phyloP scores from a whole-genome alignment of 352 stramenopile species.

The Globisporangium nagaii region DNA sequence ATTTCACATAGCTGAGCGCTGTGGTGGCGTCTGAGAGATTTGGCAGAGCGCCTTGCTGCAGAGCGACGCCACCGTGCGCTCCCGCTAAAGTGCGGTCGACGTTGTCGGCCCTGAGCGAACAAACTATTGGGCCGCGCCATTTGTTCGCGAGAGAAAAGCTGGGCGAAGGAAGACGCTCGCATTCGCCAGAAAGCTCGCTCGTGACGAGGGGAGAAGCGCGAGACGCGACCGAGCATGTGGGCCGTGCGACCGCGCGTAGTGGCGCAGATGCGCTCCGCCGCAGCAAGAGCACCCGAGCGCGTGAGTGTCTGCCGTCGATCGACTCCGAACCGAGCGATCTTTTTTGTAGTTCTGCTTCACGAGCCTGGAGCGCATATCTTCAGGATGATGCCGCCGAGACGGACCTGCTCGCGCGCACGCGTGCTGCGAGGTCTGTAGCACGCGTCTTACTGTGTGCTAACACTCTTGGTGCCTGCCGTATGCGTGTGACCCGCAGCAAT shows the following conservation, averaged over 20 bases:
- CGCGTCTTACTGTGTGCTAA: neutral
- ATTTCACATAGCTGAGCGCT: too few relatives aligned
- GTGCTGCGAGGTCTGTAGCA: neutral
- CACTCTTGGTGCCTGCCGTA: too few relatives aligned
- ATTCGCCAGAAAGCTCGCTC: neutral
- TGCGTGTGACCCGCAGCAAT: constrained; percentile 1
- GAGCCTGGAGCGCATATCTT: too few relatives aligned
- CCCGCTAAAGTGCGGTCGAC: too few relatives aligned
- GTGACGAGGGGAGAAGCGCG: too few relatives aligned
- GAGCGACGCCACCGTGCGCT: too few relatives aligned
- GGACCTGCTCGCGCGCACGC: neutral
- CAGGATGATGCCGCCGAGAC: neutral
- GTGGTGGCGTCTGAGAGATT: too few relatives aligned
- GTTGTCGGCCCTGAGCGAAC: neutral
- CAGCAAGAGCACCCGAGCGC: constrained; percentile 5
- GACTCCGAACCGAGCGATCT: too few relatives aligned
- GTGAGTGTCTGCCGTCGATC: neutral
- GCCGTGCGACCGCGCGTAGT: constrained; percentile 33
- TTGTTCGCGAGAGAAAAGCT: neutral
- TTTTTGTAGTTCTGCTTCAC: too few relatives aligned
- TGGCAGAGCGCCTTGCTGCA: too few relatives aligned
- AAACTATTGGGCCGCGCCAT: too few relatives aligned
- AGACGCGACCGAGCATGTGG: constrained; percentile 28
- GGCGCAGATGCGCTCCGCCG: constrained; percentile 26
- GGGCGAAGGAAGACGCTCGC: constrained; percentile 10